These are phyloP conservation scores for Carex arenaria DNA, from an alignment of 202 grass and related monocot genomes.

Conservation along the genomic window DNA sequence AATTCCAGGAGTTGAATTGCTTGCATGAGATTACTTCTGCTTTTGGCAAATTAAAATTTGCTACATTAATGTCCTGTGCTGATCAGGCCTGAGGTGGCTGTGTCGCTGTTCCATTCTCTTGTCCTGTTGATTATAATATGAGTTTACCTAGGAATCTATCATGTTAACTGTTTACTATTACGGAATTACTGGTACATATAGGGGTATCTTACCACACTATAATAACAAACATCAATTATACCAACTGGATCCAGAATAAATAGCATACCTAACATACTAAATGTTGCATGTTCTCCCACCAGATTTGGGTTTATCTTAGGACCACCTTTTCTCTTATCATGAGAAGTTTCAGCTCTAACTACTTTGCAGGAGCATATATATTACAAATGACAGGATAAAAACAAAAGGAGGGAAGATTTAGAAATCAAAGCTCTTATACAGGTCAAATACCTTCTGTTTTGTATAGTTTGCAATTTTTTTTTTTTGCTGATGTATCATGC, in stretches of 20 bases:
- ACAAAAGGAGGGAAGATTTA: neutral
- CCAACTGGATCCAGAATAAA: constrained; percentile 21
- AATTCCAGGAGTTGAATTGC: neutral
- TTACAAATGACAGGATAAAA: neutral
- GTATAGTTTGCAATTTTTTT: neutral
- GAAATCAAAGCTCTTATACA: neutral
- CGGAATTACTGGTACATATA: neutral
- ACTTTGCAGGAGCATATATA: neutral
- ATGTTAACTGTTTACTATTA: constrained; percentile 19
- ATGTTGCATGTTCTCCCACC: constrained; percentile 24
- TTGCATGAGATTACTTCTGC: neutral
- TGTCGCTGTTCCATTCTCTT: neutral
- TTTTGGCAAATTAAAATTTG: neutral
- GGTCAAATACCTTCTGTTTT: neutral
- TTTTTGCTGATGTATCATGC: neutral
- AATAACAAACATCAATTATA: constrained; percentile 5
- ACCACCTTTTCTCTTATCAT: constrained; percentile 14
- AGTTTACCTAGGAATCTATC: neutral
- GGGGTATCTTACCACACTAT: neutral
- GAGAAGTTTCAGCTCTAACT: neutral
- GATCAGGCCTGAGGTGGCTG: neutral
- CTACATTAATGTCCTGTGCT: neutral
- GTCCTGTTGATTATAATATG: neutral
- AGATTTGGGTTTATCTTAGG: constrained; percentile 5
- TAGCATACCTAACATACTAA: constrained; percentile 21